These are phyloP conservation scores for Cocos nucifera DNA, from an alignment of 176 grass and related monocot species.

Conservation along the genomic window DNA sequence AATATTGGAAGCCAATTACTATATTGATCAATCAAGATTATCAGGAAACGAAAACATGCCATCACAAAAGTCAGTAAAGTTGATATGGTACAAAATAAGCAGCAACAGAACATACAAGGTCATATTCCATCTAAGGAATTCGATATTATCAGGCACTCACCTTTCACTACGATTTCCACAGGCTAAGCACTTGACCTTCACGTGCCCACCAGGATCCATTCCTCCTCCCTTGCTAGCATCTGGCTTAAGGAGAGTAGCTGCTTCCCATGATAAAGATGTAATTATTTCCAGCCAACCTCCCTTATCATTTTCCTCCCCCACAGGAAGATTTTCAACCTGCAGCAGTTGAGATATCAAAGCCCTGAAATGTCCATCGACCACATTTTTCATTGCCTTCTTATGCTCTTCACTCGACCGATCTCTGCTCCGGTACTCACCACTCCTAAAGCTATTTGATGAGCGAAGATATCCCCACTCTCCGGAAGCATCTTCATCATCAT, in stretches of 20 bases:
- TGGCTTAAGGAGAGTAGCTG: slow-evolving; percentile 76
- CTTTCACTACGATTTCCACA: slow-evolving; percentile 72
- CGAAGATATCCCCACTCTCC: slow-evolving; percentile 26
- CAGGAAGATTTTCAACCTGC: slow-evolving; percentile 62
- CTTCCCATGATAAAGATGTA: slow-evolving; percentile 77
- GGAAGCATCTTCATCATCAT: slow-evolving; percentile 24
- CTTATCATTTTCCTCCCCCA: slow-evolving; percentile 42
- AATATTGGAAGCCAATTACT: too few relatives aligned
- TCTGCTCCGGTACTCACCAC: slow-evolving; percentile 44
- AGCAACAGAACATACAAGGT: too few relatives aligned
- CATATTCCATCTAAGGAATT: too few relatives aligned
- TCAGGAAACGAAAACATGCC: too few relatives aligned
- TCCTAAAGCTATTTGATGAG: slow-evolving; percentile 66
- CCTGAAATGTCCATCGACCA: slow-evolving; percentile 80
- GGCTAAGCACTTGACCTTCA: slow-evolving; percentile 93
- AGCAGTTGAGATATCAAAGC: slow-evolving; percentile 79
- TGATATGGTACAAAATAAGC: too few relatives aligned
- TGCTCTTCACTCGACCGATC: slow-evolving; percentile 58
- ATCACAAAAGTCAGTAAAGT: too few relatives aligned
- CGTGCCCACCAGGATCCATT: slow-evolving; percentile 90
- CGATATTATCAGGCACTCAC: slow-evolving; percentile 17
- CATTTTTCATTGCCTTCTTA: slow-evolving; percentile 73
- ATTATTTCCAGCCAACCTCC: slow-evolving; percentile 89
- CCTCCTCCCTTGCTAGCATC: slow-evolving; percentile 63
- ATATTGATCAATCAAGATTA: too few relatives aligned